Evolutionary conservation across 2,329 filamentous ascomycete species (phyloP).

Genomic region (Neodidymelliopsis sp.): DNA sequence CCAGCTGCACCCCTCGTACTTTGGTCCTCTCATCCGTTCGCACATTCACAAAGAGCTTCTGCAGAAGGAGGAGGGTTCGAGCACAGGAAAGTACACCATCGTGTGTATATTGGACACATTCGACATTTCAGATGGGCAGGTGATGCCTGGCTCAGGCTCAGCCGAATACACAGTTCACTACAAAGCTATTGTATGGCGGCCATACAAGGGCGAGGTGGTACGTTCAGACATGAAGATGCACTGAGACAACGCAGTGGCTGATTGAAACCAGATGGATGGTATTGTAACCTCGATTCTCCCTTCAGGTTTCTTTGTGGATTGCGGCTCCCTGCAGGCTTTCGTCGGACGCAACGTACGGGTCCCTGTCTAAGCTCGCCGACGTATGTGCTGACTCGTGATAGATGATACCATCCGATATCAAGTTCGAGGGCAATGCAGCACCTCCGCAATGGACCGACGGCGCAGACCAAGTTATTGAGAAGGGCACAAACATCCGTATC

Average conservation of each 20-base stretch:
- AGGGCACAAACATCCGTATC: conserved; percentile 88
- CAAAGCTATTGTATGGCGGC: conserved; percentile 95
- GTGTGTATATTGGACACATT: conserved; percentile 98
- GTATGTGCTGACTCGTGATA: conserved; percentile 49
- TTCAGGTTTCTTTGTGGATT: conserved; percentile 88
- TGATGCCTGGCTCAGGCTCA: conserved; percentile 88
- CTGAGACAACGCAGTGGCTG: conserved; percentile 29
- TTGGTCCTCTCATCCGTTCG: conserved; percentile 90
- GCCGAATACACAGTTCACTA: conserved; percentile 96
- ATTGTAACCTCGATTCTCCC: conserved; percentile 91
- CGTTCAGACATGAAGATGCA: conserved; percentile 45
- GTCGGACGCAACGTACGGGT: conserved; percentile 79
- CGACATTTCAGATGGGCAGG: conserved; percentile 90
- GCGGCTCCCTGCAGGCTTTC: conserved; percentile 79
- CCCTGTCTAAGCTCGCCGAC: conserved; percentile 13
- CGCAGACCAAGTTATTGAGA: conserved; percentile 91
- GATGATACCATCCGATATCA: conserved; percentile 91
- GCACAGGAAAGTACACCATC: conserved; percentile 95
- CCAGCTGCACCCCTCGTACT: conserved; percentile 95
- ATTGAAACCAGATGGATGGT: conserved; percentile 78
- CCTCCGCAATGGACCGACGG: conserved; percentile 98
- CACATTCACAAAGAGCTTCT: conserved; percentile 89
- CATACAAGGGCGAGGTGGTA: conserved; percentile 98
- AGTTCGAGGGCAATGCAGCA: conserved; percentile 93
- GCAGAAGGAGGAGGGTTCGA: conserved; percentile 92